Evolutionary conservation across 2,329 filamentous ascomycete species (phyloP).

Genomic region (Cladosporium sp.): DNA sequence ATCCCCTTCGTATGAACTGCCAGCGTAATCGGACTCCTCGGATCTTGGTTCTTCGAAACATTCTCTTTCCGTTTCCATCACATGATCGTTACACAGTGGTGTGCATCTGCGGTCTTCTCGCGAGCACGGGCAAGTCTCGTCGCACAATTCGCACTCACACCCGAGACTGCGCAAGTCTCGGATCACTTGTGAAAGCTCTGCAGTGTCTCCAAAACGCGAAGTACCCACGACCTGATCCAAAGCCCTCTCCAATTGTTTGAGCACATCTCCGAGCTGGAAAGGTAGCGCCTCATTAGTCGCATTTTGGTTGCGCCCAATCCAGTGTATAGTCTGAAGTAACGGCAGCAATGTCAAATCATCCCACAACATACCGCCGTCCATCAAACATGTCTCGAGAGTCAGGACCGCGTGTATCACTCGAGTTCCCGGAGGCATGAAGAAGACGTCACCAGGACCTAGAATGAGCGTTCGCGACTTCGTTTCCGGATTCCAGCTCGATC

Average conservation of each 20-base stretch:
- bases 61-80: background rate
- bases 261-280: background rate
- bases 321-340: background rate
- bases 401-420: background rate
- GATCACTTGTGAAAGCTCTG: background rate
- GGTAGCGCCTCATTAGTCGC: background rate
- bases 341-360: background rate
- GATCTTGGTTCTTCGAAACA: background rate
- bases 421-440: background rate
- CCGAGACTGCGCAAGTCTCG: background rate
- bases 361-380: slow-evolving; percentile 2
- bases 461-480: background rate
- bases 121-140: background rate
- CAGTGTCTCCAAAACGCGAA: background rate
- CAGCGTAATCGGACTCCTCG: background rate
- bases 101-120: background rate
- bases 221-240: background rate
- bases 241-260: background rate
- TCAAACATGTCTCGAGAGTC: background rate
- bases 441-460: background rate
- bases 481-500: background rate
- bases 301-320: background rate
- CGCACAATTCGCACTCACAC: background rate
- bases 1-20: background rate
- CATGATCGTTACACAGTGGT: background rate